A percentile compares a stretch with the other conserved stretches of the same genome.
phyloP scores from a whole-genome alignment of 441 rosid species.

The Erodium moschatum region DNA sequence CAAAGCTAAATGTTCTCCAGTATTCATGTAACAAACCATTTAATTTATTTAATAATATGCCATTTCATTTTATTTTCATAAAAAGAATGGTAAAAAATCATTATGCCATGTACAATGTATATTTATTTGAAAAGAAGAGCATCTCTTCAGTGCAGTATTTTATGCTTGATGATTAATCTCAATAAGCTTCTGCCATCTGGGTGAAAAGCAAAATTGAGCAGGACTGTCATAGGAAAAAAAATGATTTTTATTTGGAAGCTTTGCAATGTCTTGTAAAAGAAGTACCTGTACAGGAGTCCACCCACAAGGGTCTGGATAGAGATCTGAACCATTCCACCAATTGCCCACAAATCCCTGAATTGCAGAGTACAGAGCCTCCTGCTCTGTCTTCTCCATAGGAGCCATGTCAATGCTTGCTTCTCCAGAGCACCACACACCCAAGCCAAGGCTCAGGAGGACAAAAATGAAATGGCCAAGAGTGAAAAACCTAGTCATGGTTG shows the following conservation, averaged over 20 bases:
- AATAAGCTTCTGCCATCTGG: neutral
- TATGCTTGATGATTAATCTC: neutral
- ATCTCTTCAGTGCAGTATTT: neutral
- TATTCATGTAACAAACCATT: neutral
- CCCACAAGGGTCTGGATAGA: conserved; percentile 97
- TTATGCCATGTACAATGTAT: too few relatives aligned
- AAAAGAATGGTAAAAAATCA: neutral
- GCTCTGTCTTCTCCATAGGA: conserved; percentile 70
- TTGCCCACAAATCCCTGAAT: conserved; percentile 79
- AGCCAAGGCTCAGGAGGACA: conserved; percentile 25
- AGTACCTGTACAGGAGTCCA: conserved; percentile 90
- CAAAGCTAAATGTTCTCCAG: neutral
- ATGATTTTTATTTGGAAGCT: neutral
- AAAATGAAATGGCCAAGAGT: conserved; percentile 21
- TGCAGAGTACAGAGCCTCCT: conserved; percentile 56
- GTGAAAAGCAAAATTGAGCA: neutral
- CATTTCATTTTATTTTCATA: conserved; percentile 4
- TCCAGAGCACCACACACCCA: conserved; percentile 33
- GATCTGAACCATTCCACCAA: conserved; percentile 83
- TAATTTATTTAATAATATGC: neutral
- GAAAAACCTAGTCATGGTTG: neutral
- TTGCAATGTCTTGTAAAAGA: neutral
- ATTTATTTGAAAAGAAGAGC: neutral
- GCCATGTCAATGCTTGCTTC: conserved; percentile 41
- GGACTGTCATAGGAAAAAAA: neutral